Conservation (phyloP, 2,329 filamentous ascomycete species). For the Pestalotiopsis sp. region DNA sequence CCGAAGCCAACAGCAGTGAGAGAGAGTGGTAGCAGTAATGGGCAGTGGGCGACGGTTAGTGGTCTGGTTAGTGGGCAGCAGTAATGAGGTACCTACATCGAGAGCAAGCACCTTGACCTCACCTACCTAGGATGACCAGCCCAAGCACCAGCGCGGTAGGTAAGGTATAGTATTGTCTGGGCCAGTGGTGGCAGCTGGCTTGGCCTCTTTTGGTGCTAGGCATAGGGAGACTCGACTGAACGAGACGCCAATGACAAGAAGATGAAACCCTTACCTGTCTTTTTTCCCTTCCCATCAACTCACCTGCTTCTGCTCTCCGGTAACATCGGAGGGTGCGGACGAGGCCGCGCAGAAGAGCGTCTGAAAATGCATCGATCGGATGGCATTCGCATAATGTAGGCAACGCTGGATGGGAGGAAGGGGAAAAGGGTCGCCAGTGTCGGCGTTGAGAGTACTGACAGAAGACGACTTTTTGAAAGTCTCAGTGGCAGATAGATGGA, state of each 20-base stretch:
- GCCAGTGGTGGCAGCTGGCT: neutral
- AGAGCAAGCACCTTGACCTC: neutral
- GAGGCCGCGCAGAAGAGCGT: neutral
- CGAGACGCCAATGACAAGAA: constrained; percentile 5
- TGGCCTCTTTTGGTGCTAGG: constrained; percentile 8
- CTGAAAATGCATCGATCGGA: neutral
- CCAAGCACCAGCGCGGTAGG: neutral
- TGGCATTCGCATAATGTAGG: neutral
- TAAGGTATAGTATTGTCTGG: neutral
- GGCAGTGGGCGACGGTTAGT: neutral
- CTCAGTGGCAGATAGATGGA: constrained; percentile 1
- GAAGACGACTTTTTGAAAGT: constrained; percentile 6
- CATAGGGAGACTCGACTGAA: neutral
- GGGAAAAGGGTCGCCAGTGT: neutral
- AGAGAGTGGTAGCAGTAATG: constrained; percentile 7
- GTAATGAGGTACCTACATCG: neutral
- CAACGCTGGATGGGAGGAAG: neutral
- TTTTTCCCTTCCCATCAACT: neutral
- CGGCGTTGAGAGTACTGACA: neutral
- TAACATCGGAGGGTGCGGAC: neutral
- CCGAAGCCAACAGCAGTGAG: constrained; percentile 8
- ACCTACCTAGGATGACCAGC: neutral
- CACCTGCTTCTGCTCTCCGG: neutral
- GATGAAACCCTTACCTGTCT: constrained; percentile 6
- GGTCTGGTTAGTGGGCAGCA: neutral